Conservation (phyloP, 1,284 basidiomycete genomes). For the Ganoderma lingzhi region DNA sequence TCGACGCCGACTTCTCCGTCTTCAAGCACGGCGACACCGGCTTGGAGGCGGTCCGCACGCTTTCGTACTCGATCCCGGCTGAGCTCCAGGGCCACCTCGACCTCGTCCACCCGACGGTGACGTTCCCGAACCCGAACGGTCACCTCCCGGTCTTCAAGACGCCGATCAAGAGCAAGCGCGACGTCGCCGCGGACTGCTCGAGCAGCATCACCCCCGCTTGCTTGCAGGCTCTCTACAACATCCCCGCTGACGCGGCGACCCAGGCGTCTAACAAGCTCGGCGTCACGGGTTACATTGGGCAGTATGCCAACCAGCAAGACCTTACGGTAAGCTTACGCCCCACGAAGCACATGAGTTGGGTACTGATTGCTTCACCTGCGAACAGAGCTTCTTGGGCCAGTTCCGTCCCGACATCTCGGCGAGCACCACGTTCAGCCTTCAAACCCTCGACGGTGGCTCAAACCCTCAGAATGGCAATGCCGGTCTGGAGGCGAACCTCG, state of each 20-base stretch:
- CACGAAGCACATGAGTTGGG: too few species aligned
- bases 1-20: conserved; percentile 49
- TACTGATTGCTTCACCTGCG: background rate
- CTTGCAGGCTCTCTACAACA: conserved; percentile 59
- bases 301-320: conserved; percentile 60
- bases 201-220: conserved; percentile 61
- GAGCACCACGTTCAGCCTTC: conserved; percentile 39
- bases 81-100: conserved; percentile 47
- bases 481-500: conserved; percentile 63
- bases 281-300: conserved; percentile 61
- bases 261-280: conserved; percentile 57
- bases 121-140: conserved; percentile 36
- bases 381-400: conserved; percentile 36
- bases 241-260: conserved; percentile 51
- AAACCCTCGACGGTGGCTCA: conserved; percentile 60
- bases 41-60: conserved; percentile 44
- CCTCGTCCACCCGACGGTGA: conserved; percentile 51
- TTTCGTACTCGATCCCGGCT: conserved; percentile 52
- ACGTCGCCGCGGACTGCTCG: conserved; percentile 40
- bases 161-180: conserved; percentile 13
- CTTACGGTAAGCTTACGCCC: conserved; percentile 43
- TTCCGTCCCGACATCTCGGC: conserved; percentile 44
- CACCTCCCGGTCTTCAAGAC: conserved; percentile 30
- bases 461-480: conserved; percentile 44
- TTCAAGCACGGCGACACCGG: conserved; percentile 48